phyloP scores from a whole-genome alignment of 805 yeast genomes.

The Wickerhamiella nectarea region DNA sequence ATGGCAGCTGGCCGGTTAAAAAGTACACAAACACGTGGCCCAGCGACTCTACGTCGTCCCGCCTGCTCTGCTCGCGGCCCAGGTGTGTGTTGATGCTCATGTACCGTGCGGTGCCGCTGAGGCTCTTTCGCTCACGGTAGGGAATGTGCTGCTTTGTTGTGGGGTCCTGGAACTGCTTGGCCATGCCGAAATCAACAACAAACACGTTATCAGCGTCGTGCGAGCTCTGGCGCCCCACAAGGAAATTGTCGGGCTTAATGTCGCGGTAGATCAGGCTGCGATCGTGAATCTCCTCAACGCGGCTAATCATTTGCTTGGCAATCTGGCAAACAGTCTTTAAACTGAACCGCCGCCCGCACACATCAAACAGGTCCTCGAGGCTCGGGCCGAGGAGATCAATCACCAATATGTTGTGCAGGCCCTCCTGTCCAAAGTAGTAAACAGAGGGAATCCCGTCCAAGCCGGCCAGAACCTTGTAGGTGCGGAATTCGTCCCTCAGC shows the following conservation, averaged over 20 bases:
- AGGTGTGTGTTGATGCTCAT: constrained; percentile 96
- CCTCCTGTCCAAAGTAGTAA: constrained; percentile 96
- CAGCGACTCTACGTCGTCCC: constrained; percentile 90
- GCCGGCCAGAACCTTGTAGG: constrained; percentile 75
- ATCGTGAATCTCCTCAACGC: constrained; percentile 76
- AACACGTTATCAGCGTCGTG: constrained; percentile 75
- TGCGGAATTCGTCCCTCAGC: constrained; percentile 85
- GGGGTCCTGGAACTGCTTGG: constrained; percentile 93
- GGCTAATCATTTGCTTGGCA: constrained; percentile 83
- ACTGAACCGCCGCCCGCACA: constrained; percentile 89
- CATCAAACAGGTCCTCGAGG: constrained; percentile 88
- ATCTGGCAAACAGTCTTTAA: constrained; percentile 85
- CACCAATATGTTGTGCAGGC: constrained; percentile 86
- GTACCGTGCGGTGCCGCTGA: constrained; percentile 94
- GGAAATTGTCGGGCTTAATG: constrained; percentile 93
- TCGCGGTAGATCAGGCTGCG: constrained; percentile 89
- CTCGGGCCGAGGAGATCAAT: constrained; percentile 94
- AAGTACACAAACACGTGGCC: constrained; percentile 96
- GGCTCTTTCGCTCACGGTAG: constrained; percentile 85
- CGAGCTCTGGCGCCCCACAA: constrained; percentile 78
- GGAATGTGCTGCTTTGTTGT: constrained; percentile 91
- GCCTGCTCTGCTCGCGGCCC: constrained; percentile 90
- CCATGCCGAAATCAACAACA: constrained; percentile 96
- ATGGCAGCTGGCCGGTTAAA: constrained; percentile 74
- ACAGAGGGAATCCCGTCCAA: constrained; percentile 84